These are phyloP conservation scores for Aspergillus quadrilineatus DNA, from an alignment of 2,329 filamentous ascomycete genomes.

Conservation along the genomic window DNA sequence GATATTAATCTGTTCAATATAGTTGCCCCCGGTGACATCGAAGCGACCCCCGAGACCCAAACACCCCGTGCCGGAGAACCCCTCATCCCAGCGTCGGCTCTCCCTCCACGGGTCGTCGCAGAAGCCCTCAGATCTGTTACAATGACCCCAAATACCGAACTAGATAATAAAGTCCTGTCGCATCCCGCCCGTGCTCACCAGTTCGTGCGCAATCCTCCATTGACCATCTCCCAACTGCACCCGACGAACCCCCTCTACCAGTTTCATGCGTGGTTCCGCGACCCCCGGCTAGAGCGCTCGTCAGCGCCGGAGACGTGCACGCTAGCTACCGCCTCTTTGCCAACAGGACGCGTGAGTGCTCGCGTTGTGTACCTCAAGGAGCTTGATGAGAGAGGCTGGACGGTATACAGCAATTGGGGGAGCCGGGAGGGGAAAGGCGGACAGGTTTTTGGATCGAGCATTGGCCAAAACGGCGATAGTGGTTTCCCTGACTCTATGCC, in stretches of 20 bases:
- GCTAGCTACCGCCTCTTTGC: conserved; percentile 78
- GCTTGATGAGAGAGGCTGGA: conserved; percentile 77
- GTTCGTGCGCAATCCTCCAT: conserved; percentile 43
- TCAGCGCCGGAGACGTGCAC: conserved; percentile 85
- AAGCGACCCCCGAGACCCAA: conserved; percentile 20
- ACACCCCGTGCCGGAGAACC: conserved; percentile 18
- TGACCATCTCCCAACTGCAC: conserved; percentile 43
- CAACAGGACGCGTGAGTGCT: conserved; percentile 77
- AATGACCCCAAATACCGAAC: conserved; percentile 38
- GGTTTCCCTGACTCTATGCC: conserved; percentile 57
- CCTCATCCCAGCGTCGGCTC: conserved; percentile 15
- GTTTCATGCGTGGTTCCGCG: conserved; percentile 86
- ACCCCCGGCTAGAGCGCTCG: conserved; percentile 62
- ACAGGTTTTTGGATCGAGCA: conserved; percentile 37
- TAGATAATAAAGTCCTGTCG: conserved; percentile 35
- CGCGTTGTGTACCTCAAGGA: conserved; percentile 95
- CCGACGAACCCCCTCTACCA: conserved; percentile 67
- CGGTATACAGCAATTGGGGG: conserved; percentile 90
- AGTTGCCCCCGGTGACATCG: conserved; percentile 47
- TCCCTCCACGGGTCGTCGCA: conserved; percentile 13
- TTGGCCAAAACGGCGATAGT: conserved; percentile 11
- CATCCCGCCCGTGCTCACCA: conserved; percentile 44
- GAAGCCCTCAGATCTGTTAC: conserved; percentile 32
- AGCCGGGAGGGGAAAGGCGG: conserved; percentile 56
- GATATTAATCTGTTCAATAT: conserved; percentile 2